Evolutionary conservation across 495 filamentous ascomycete genomes (phyloP).

Genomic region (Annulohypoxylon nitens): DNA sequence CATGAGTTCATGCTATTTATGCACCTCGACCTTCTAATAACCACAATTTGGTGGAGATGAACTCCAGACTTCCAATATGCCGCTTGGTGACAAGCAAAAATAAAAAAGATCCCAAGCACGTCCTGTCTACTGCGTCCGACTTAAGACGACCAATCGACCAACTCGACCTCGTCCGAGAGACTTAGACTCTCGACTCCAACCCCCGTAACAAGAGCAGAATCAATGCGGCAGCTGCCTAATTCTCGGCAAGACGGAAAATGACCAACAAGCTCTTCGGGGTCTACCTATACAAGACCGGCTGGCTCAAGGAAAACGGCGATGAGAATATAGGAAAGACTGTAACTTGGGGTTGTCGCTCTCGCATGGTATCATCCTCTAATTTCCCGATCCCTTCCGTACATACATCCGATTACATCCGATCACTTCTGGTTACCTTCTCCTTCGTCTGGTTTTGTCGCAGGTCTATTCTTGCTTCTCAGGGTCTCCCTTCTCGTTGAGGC

Average conservation of each 20-base stretch:
- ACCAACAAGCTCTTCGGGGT: not conserved
- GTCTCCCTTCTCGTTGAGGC: slow-evolving; percentile 55
- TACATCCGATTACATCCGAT: not conserved
- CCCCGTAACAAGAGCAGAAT: not conserved
- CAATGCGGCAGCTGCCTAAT: not conserved
- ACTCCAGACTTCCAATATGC: slow-evolving; percentile 4
- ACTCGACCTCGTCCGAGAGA: not conserved
- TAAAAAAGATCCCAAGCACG: slow-evolving; percentile 2
- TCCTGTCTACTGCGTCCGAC: not conserved
- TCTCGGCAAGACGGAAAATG: slow-evolving; percentile 12
- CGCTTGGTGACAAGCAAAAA: slow-evolving; percentile 12
- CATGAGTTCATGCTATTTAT: slow-evolving; percentile 10
- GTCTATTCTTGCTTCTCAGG: slow-evolving; percentile 42
- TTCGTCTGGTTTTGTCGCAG: not conserved
- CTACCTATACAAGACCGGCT: slow-evolving; percentile 25
- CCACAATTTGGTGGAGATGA: slow-evolving; percentile 15
- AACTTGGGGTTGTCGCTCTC: slow-evolving; percentile 26
- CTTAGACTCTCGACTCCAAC: not conserved
- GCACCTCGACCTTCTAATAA: slow-evolving; percentile 20
- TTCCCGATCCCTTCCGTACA: not conserved
- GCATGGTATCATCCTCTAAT: slow-evolving; percentile 41
- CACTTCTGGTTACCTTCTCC: not conserved
- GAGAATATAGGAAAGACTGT: slow-evolving; percentile 20
- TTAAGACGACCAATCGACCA: not conserved
- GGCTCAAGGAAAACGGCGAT: slow-evolving; percentile 10